These are phyloP conservation scores for Hyparrhenia diplandra DNA, from an alignment of 176 grass and related monocot species.

Conservation along the genomic window DNA sequence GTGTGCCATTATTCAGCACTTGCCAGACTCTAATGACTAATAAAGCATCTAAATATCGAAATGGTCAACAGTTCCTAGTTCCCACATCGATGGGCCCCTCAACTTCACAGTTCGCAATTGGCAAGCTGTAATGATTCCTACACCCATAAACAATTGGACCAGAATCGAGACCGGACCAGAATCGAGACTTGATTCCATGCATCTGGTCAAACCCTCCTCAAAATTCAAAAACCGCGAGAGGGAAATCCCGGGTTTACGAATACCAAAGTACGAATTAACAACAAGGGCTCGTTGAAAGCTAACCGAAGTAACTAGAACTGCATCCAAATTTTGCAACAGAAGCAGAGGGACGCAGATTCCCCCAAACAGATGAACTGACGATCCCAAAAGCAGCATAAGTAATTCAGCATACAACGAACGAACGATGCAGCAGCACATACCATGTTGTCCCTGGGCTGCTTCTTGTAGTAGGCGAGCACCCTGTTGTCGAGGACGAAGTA, in stretches of 20 bases:
- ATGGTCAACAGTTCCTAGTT: background rate
- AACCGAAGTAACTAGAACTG: background rate
- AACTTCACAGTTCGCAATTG: slow-evolving; percentile 8
- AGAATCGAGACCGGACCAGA: too few relatives aligned
- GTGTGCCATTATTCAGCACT: background rate
- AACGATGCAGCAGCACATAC: slow-evolving; percentile 18
- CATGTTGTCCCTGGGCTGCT: slow-evolving; percentile 74
- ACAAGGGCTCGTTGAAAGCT: background rate
- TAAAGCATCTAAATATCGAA: background rate
- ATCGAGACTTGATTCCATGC: background rate
- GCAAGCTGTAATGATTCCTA: background rate
- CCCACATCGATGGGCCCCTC: background rate
- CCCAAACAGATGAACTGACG: background rate
- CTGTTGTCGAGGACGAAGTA: slow-evolving; percentile 78
- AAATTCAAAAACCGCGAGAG: background rate
- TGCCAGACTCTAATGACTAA: too few relatives aligned
- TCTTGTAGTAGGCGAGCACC: slow-evolving; percentile 83
- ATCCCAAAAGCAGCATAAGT: background rate
- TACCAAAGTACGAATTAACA: background rate
- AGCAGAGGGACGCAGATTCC: background rate
- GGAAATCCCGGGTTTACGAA: background rate
- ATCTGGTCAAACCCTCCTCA: slow-evolving; percentile 10
- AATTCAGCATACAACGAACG: background rate
- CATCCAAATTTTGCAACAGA: background rate
- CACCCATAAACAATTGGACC: background rate